Conservation (phyloP, 768 basidiomycete genomes). For the Tricholoma bakamatsutake region DNA sequence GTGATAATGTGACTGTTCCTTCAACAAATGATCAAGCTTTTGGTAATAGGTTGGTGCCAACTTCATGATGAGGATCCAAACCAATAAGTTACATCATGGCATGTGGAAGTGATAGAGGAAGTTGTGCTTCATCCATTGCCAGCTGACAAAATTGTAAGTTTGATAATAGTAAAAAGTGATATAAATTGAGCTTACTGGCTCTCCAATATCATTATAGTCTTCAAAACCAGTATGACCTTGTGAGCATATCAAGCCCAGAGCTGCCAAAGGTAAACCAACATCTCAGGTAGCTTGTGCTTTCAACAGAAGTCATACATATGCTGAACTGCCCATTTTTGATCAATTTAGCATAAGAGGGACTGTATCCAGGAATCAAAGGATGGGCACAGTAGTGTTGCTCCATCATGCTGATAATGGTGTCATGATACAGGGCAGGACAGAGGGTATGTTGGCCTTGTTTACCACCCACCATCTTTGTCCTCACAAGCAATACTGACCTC, state of each 20-base stretch:
- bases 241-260: conserved; percentile 2
- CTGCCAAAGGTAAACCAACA: not conserved
- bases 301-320: not conserved
- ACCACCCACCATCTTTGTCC: not conserved
- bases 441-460: not conserved
- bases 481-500: not conserved
- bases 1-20: not conserved
- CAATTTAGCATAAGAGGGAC: not conserved
- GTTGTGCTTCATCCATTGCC: no score
- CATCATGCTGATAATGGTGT: not conserved
- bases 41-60: no score
- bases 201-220: conserved; percentile 25
- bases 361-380: not conserved
- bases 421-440: not conserved
- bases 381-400: not conserved
- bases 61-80: no score
- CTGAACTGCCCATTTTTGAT: not conserved
- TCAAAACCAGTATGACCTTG: conserved; percentile 17
- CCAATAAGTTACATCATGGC: no score
- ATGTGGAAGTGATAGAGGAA: no score
- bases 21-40: not conserved
- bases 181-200: conserved; percentile 17
- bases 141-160: conserved; percentile 16
- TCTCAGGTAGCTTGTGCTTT: not conserved
- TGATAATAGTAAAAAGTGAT: not conserved